Evolutionary conservation across 1,284 basidiomycete species (phyloP), one percentile per base, ranked within the genome.

Genomic region (Fomitopsis pinicola): DNA sequence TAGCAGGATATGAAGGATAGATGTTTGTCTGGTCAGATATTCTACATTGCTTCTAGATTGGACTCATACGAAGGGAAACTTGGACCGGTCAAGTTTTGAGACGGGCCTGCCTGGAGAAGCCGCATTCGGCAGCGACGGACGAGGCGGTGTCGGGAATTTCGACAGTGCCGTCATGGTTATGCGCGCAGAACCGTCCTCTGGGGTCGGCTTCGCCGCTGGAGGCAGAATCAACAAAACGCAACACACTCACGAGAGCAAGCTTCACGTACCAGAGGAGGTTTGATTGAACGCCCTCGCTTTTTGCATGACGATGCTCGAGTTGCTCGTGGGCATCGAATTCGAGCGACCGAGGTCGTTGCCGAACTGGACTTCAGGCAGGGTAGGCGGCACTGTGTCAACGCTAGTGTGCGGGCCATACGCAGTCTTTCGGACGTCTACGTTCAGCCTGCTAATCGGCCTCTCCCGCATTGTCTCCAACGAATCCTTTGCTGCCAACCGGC

Each of bases 271-370:
- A 68, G 62, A 38, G 56, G 66, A 58, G 63, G 55, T 38, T 65
- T 68, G 26, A 42, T 74, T 72, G 50, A 72, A 78, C 22, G 77
- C 76, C 67, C 72, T 79, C 1, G 80, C 79, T 63, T 80, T 72
- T 65, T 83, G 83, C 7, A 82, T 67, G 28, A 87, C 81, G 15
- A 59, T 59, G 63, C 82, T 85, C 59, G 82, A 79, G 60, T 80
- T 67, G 12, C 65, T 64, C 33, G 55, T 55, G 26, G 63, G 67
- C 66, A 67, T 56, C 7, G 67, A 71, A 52, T 67, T 67, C 38
- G 68, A 68, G 36, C 67, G 65, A 48, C 65, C 63, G 10, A 69
- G 65, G 28, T 66, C 63, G 12, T 62, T 26, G 26, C 59, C 52
- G 35, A 38, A 15, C 19, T 44, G 57, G 17, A 60, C 22, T 7